phyloP scores from a whole-genome alignment of 257 asterid genomes.

The Solanum etuberosum region DNA sequence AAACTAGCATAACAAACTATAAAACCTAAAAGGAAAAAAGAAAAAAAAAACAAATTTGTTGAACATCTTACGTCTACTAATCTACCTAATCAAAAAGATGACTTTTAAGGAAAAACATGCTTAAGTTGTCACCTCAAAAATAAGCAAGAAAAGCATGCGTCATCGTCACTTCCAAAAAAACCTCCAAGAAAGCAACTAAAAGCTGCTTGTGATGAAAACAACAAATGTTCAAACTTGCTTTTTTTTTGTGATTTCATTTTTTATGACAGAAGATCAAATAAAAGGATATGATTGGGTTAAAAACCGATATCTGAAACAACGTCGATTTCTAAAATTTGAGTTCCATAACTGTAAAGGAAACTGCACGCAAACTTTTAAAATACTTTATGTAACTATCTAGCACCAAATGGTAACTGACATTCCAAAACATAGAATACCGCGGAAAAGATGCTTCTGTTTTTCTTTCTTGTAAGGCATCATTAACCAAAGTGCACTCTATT shows the following conservation, averaged over 20 bases:
- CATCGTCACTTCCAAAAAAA: neutral
- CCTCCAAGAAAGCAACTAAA: neutral
- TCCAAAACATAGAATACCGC: slow-evolving; percentile 1
- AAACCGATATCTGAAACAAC: neutral
- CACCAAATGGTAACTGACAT: slow-evolving; percentile 10
- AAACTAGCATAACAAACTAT: neutral
- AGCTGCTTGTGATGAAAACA: neutral
- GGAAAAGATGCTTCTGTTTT: neutral
- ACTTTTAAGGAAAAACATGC: neutral
- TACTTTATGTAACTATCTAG: neutral
- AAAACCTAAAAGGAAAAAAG: neutral
- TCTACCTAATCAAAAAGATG: neutral
- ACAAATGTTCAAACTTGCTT: neutral
- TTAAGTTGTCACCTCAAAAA: neutral
- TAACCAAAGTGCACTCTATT: slow-evolving; percentile 26
- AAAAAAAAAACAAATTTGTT: neutral
- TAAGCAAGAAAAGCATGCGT: neutral
- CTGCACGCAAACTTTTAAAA: neutral
- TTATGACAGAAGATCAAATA: neutral
- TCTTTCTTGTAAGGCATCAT: slow-evolving; percentile 52
- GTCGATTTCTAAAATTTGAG: neutral
- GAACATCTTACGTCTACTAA: neutral
- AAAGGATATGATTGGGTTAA: neutral
- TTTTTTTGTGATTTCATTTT: neutral
- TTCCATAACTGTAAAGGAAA: neutral